Percentiles rank a stretch among this genome's conserved stretches.
phyloP scores from a whole-genome alignment of 768 basidiomycete genomes.

The Leccinum subgranulosum region DNA sequence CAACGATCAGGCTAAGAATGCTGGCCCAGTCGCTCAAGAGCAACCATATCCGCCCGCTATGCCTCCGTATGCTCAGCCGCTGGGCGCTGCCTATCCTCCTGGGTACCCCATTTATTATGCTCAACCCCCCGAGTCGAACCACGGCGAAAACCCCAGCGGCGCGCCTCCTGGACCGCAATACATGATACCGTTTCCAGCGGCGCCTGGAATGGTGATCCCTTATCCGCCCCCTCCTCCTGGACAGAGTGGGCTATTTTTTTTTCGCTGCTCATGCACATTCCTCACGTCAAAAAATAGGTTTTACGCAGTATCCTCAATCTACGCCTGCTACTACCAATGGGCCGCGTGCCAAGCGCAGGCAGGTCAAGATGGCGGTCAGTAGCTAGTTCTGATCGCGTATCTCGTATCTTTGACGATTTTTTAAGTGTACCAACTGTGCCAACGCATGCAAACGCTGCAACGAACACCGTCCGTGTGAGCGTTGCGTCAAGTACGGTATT shows the following conservation, averaged over 20 bases:
- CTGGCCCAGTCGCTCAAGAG: constrained; percentile 37
- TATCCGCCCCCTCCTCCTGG: constrained; percentile 39
- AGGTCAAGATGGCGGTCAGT: constrained; percentile 59
- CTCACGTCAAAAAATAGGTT: constrained; percentile 26
- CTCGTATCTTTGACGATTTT: constrained; percentile 1
- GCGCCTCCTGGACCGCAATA: constrained; percentile 30
- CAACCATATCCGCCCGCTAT: constrained; percentile 26
- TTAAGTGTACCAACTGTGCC: constrained; percentile 55
- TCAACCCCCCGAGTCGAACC: constrained; percentile 25
- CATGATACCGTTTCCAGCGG: constrained; percentile 37
- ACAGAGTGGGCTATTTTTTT: constrained; percentile 29
- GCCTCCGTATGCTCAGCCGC: constrained; percentile 26
- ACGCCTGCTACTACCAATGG: constrained; percentile 23
- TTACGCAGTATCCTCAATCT: constrained; percentile 30
- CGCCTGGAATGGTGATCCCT: constrained; percentile 43
- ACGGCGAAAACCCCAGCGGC: constrained; percentile 34
- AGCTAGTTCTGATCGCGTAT: neutral
- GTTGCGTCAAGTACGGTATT: constrained; percentile 62
- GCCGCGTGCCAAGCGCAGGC: constrained; percentile 44
- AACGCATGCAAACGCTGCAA: constrained; percentile 57
- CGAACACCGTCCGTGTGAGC: constrained; percentile 58
- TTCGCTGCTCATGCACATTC: neutral
- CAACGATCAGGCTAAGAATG: constrained; percentile 33
- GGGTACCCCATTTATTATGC: constrained; percentile 34
- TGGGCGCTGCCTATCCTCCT: constrained; percentile 30